Conservation (phyloP, 208 protist species). For the Acanthamoeba rhysodes region DNA sequence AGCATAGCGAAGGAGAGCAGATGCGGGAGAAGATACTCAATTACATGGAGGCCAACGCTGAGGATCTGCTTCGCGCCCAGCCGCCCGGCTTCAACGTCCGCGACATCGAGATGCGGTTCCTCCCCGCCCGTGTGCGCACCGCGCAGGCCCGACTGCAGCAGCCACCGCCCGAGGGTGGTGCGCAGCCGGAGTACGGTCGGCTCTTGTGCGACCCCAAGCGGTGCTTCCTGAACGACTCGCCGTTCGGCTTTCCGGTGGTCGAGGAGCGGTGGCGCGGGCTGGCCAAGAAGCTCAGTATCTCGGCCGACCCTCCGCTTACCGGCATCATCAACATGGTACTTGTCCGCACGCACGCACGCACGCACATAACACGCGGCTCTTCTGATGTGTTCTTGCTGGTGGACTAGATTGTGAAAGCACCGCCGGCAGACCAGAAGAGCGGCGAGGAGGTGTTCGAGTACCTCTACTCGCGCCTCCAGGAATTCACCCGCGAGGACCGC, state of each 20-base stretch:
- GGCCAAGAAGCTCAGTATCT: background rate
- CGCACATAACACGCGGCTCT: background rate
- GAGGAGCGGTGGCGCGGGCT: background rate
- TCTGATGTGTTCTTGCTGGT: too few relatives aligned
- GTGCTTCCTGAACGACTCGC: conserved; percentile 1
- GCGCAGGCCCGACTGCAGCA: background rate
- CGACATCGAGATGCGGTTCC: background rate
- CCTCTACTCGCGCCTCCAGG: background rate
- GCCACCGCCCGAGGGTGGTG: background rate
- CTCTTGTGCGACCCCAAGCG: background rate
- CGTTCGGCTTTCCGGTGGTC: conserved; percentile 1
- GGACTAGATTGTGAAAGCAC: background rate
- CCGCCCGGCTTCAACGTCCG: background rate
- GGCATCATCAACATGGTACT: background rate
- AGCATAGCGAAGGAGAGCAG: background rate
- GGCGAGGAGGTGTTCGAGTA: background rate
- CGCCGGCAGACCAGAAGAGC: background rate
- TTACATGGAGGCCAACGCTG: conserved; percentile 14
- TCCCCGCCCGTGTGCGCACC: background rate
- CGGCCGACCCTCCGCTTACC: background rate
- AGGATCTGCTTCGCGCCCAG: background rate
- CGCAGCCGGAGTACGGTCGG: background rate
- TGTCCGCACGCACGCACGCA: too few relatives aligned
- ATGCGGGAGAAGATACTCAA: background rate
- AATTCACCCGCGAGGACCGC: conserved; percentile 25